Conservation (phyloP, 495 filamentous ascomycete genomes). For the Penicillium desertorum region DNA sequence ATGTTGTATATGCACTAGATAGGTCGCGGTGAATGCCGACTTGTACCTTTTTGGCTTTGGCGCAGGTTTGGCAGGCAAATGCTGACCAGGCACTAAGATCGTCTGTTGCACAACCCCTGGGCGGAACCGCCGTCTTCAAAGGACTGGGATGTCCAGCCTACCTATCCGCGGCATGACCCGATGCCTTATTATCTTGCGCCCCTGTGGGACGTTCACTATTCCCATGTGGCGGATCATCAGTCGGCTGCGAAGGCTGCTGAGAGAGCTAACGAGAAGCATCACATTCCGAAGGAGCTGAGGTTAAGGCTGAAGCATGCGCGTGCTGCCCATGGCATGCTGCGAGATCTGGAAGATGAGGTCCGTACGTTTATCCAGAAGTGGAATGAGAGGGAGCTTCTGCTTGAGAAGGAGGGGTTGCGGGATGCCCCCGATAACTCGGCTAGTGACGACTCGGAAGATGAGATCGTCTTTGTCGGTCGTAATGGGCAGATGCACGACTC, state of each 20-base stretch:
- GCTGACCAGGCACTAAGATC: slow-evolving; percentile 56
- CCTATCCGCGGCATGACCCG: slow-evolving; percentile 64
- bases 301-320: slow-evolving; percentile 67
- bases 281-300: slow-evolving; percentile 52
- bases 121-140: slow-evolving; percentile 73
- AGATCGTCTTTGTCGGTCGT: slow-evolving; percentile 88
- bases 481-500: slow-evolving; percentile 72
- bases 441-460: slow-evolving; percentile 69
- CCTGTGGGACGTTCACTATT: slow-evolving; percentile 75
- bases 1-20: slow-evolving; percentile 25
- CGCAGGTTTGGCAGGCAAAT: slow-evolving; percentile 6
- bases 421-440: slow-evolving; percentile 53
- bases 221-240: slow-evolving; percentile 37
- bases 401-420: slow-evolving; percentile 47
- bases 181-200: slow-evolving; percentile 90
- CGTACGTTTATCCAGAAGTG: slow-evolving; percentile 60
- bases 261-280: slow-evolving; percentile 42
- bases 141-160: slow-evolving; percentile 80
- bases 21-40: background rate
- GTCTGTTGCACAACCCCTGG: slow-evolving; percentile 81
- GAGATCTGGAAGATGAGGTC: slow-evolving; percentile 64
- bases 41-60: background rate
- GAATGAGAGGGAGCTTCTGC: slow-evolving; percentile 47
- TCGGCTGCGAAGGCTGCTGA: slow-evolving; percentile 42
- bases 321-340: slow-evolving; percentile 65